These are phyloP conservation scores for Metschnikowia anglica DNA, from an alignment of 805 yeast genomes.

Conservation along the genomic window DNA sequence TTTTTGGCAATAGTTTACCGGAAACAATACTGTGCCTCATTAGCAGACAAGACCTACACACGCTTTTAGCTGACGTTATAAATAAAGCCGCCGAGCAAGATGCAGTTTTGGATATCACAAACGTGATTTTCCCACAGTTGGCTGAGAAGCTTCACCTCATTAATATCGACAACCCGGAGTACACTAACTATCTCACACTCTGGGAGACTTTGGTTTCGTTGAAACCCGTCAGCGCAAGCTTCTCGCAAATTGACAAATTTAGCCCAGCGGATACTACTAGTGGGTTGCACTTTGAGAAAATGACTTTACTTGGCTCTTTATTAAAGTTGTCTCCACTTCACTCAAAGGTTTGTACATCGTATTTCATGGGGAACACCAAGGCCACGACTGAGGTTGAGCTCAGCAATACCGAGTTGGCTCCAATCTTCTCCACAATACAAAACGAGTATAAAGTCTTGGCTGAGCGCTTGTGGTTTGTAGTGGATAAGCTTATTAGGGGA, in stretches of 20 bases:
- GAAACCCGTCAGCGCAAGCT: conserved; percentile 59
- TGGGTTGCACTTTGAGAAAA: conserved; percentile 55
- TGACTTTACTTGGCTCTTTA: conserved; percentile 74
- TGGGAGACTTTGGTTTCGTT: conserved; percentile 57
- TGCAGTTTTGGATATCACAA: conserved; percentile 56
- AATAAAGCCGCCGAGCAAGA: conserved; percentile 66
- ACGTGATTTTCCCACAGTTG: conserved; percentile 48
- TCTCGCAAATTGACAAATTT: conserved; percentile 59
- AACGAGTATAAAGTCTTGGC: conserved; percentile 59
- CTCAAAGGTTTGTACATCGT: conserved; percentile 46
- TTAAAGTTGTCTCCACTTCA: conserved; percentile 73
- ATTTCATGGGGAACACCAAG: conserved; percentile 35
- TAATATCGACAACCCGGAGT: conserved; percentile 51
- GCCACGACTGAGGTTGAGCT: conserved; percentile 34
- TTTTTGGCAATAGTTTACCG: conserved; percentile 40
- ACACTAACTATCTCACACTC: conserved; percentile 52
- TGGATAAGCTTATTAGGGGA: conserved; percentile 75
- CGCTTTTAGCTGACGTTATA: conserved; percentile 55
- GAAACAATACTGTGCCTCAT: conserved; percentile 28
- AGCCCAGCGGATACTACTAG: conserved; percentile 41
- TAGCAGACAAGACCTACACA: conserved; percentile 14
- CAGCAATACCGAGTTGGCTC: conserved; percentile 50
- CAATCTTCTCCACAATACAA: conserved; percentile 43
- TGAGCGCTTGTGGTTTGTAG: conserved; percentile 64
- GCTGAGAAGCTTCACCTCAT: conserved; percentile 36